Evolutionary conservation across 768 basidiomycete species (phyloP).

Genomic region (Suillus subluteus): DNA sequence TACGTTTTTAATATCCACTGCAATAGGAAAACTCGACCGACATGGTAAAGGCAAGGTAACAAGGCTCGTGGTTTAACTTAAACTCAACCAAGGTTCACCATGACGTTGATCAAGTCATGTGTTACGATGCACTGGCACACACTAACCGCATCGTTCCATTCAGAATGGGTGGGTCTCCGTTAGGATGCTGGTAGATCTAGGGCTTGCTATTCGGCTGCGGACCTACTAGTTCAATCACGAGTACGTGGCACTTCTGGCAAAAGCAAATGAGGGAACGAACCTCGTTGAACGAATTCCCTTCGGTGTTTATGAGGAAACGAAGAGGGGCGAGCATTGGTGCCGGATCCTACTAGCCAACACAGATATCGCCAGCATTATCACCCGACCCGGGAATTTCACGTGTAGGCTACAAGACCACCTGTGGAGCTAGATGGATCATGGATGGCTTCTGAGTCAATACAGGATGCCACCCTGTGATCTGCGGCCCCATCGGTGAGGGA

Average conservation of each 20-base stretch:
- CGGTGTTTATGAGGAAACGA: constrained; percentile 11
- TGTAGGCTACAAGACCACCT: neutral
- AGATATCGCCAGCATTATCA: constrained; percentile 7
- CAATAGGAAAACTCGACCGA: neutral
- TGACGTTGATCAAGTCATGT: neutral
- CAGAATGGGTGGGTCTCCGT: neutral
- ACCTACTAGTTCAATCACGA: neutral
- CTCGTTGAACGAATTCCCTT: neutral
- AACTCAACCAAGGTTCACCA: neutral
- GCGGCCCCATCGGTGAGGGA: constrained; percentile 3
- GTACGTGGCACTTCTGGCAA: constrained; percentile 5
- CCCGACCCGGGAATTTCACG: constrained; percentile 3
- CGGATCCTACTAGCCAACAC: constrained; percentile 1
- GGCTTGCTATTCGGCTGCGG: neutral
- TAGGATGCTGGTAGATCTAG: too few species aligned
- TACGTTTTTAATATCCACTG: constrained; percentile 8
- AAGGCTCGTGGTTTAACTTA: neutral
- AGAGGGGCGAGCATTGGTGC: constrained; percentile 1
- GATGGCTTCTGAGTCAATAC: neutral
- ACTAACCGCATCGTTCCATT: neutral
- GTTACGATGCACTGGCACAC: neutral
- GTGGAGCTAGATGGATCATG: neutral
- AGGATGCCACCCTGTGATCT: neutral
- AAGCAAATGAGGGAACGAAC: constrained; percentile 2
- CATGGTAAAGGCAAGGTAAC: neutral